phyloP scores from a whole-genome alignment of 140 eudicot species.

The Anethum foeniculum region DNA sequence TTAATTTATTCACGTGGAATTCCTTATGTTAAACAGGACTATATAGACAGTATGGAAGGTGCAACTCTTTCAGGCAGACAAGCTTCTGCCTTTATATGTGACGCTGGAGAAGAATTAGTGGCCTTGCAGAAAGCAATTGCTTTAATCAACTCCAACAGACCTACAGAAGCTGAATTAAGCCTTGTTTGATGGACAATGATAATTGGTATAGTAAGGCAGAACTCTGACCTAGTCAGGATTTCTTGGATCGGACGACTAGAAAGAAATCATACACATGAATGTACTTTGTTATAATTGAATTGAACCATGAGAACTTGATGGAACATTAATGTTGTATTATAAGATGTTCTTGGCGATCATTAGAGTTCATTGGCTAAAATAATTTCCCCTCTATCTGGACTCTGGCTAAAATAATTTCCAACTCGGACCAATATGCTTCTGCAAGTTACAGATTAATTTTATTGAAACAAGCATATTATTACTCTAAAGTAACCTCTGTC shows the following conservation, averaged over 20 bases:
- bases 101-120: constrained; percentile 79
- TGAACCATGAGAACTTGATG: background rate
- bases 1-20: background rate
- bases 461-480: background rate
- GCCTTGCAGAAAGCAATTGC: constrained; percentile 41
- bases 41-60: constrained; percentile 98
- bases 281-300: background rate
- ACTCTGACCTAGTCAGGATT: background rate
- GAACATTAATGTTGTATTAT: background rate
- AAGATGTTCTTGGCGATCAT: background rate
- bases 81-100: constrained; percentile 76
- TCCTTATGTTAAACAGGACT: constrained; percentile 48
- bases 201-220: background rate
- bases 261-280: background rate
- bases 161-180: constrained; percentile 35
- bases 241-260: background rate
- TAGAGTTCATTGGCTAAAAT: background rate
- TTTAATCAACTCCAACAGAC: constrained; percentile 20
- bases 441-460: background rate
- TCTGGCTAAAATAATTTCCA: background rate
- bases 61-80: constrained; percentile 97
- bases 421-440: background rate
- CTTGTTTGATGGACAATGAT: constrained; percentile 39
- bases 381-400: too few species aligned
- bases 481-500: background rate